A percentile compares a stretch with the other conserved stretches of the same genome.
Conservation (phyloP, 257 asterid genomes). For the Vinca minor region DNA sequence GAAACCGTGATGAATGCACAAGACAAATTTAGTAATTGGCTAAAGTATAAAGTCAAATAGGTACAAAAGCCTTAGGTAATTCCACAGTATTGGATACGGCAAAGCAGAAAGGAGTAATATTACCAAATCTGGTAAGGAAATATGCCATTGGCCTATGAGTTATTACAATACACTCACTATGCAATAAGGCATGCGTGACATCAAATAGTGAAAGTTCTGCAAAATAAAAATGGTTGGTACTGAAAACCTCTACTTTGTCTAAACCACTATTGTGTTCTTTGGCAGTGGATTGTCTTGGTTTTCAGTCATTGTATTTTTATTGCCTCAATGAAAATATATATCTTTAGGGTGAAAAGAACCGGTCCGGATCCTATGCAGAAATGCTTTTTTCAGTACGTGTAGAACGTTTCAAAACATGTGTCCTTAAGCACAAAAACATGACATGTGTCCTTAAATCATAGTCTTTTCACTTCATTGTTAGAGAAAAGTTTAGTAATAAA, state of each 20-base stretch:
- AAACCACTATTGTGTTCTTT: not conserved
- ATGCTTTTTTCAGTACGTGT: too few relatives aligned
- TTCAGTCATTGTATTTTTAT: not conserved
- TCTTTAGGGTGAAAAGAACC: too few relatives aligned
- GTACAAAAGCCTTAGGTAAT: not conserved
- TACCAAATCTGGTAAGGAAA: slow-evolving; percentile 19
- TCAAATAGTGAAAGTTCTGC: slow-evolving; percentile 7
- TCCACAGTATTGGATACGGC: not conserved
- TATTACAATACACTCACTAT: not conserved
- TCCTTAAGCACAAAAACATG: too few relatives aligned
- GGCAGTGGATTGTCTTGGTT: not conserved
- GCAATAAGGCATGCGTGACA: slow-evolving; percentile 18
- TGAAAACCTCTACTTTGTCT: not conserved
- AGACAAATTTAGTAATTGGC: not conserved
- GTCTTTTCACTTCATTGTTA: not conserved
- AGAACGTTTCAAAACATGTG: too few relatives aligned
- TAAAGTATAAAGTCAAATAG: slow-evolving; percentile 11
- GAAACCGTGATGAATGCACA: too few relatives aligned
- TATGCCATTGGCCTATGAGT: slow-evolving; percentile 1
- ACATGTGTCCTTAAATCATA: too few relatives aligned
- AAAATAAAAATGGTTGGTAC: slow-evolving; percentile 1
- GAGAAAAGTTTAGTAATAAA: too few relatives aligned
- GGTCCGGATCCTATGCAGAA: too few relatives aligned
- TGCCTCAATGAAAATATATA: too few relatives aligned
- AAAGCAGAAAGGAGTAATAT: not conserved